Conservation (phyloP, 2,329 filamentous ascomycete genomes). For the Pyricularia sp. region DNA sequence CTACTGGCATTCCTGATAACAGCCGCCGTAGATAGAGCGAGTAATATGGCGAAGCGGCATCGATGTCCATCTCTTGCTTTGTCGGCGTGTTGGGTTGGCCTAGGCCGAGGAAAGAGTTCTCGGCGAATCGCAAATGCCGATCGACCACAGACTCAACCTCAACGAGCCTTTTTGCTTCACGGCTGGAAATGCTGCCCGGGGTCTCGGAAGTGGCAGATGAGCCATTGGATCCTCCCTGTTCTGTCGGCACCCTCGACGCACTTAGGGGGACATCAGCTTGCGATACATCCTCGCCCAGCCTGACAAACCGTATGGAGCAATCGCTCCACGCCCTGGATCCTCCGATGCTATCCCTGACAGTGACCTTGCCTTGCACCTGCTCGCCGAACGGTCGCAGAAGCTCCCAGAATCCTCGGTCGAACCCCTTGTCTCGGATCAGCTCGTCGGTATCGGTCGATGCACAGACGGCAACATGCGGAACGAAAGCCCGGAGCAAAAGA, state of each 20-base stretch:
- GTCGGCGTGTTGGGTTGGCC: constrained; percentile 25
- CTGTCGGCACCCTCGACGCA: not conserved
- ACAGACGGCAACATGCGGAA: constrained; percentile 80
- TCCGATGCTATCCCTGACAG: constrained; percentile 82
- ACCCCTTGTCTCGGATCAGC: constrained; percentile 74
- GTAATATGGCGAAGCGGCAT: constrained; percentile 68
- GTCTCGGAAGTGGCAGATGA: not conserved
- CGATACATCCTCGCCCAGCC: constrained; percentile 48
- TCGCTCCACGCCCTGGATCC: constrained; percentile 78
- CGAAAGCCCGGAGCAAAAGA: constrained; percentile 75
- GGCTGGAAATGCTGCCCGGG: not conserved
- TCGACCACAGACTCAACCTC: constrained; percentile 76
- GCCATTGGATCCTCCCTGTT: constrained; percentile 8
- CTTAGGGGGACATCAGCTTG: constrained; percentile 2
- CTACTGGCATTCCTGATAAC: constrained; percentile 67
- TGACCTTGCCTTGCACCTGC: constrained; percentile 75
- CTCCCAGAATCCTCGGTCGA: constrained; percentile 72
- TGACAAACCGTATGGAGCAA: constrained; percentile 78
- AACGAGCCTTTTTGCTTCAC: constrained; percentile 36
- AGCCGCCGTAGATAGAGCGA: constrained; percentile 75
- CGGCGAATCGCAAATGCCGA: constrained; percentile 67
- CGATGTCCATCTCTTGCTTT: constrained; percentile 29
- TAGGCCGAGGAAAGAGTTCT: constrained; percentile 41
- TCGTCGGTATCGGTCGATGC: constrained; percentile 81
- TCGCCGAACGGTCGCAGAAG: constrained; percentile 88